Evolutionary conservation across 768 basidiomycete species (phyloP), one percentile per base, ranked within the genome.

Genomic region (Tulasnella sp.): DNA sequence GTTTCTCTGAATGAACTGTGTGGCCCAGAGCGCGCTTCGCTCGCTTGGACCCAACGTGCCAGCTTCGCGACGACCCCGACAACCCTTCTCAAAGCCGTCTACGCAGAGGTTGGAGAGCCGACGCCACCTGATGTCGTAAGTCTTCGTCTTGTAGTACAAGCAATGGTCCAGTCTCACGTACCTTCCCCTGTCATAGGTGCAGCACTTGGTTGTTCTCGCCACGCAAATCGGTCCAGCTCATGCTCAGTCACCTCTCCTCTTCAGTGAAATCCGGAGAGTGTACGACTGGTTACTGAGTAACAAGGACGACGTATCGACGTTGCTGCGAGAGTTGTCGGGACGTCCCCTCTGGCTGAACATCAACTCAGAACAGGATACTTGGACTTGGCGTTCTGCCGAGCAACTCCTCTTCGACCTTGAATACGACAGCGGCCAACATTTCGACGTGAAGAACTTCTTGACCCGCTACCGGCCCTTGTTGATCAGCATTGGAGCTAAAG

Each of bases 21-120:
- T 39, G 42, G 10, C 29, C 42, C 37, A 46, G 73, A 74, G 15
- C 73, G 48, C 6, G 20, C 29, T 29, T 51, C 73, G 42, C 37
- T 76, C 5, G 32, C 37, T 5, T 76, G 75, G 75, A 76, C 75
- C 16, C 75, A 76, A 37, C 75, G 75, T 37, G 61, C 75, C 55
- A 39, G 51, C 40, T 76, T 76, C 35, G 51, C 23, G 44, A 29
- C 44, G 5, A 35, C 51, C 15, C 75, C 75, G 11, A 48, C 75
- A n/a, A 48, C 44, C 20, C 18, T 61, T 37, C 46, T 76, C 18
- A 44, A 20, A 37, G 75, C 75, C 9, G 75, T 76, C 15, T 51
- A 61, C 39, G 16, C 39, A n/a, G 40, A 76, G 46, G 15, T 76
- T 5, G 75, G 75, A 20, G 39, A 32, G 26, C 75, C 75, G 26